These are phyloP conservation scores for Suillus spraguei DNA, from an alignment of 768 basidiomycete species.

Conservation along the genomic window DNA sequence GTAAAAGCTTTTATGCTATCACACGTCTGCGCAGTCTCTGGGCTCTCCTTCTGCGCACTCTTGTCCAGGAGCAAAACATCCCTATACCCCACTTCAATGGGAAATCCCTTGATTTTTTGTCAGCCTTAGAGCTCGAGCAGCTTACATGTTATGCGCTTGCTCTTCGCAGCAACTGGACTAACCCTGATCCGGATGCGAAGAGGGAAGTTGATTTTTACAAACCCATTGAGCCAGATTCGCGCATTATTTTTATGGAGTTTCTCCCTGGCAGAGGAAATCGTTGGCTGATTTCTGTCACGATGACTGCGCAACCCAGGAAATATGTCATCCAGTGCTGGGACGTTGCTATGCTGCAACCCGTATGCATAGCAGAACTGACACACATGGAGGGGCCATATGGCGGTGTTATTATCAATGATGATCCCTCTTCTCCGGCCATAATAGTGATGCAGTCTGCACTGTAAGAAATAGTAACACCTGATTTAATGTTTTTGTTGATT, in stretches of 20 bases:
- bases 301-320: constrained; percentile 21
- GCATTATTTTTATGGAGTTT: constrained; percentile 49
- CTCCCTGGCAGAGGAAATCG: constrained; percentile 43
- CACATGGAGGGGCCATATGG: constrained; percentile 37
- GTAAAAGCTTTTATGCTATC: constrained; percentile 40
- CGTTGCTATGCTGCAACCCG: constrained; percentile 32
- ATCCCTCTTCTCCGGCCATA: constrained; percentile 32
- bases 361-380: constrained; percentile 44
- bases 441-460: constrained; percentile 47
- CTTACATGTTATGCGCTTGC: constrained; percentile 41
- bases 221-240: constrained; percentile 28
- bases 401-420: constrained; percentile 51
- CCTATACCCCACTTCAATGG: constrained; percentile 47
- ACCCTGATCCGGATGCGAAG: constrained; percentile 37
- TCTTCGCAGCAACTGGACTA: constrained; percentile 54
- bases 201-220: constrained; percentile 29
- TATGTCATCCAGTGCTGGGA: constrained; percentile 63
- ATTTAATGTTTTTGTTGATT: constrained; percentile 4
- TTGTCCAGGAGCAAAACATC: constrained; percentile 44
- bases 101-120: constrained; percentile 37
- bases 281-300: constrained; percentile 51
- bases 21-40: constrained; percentile 55
- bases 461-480: constrained; percentile 27
- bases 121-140: constrained; percentile 46
- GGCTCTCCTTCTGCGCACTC: constrained; percentile 43